Percentiles rank a stretch among this genome's conserved stretches.
These are phyloP conservation scores for Aspergillus steynii DNA, from an alignment of 495 filamentous ascomycete species.

Conservation along the genomic window DNA sequence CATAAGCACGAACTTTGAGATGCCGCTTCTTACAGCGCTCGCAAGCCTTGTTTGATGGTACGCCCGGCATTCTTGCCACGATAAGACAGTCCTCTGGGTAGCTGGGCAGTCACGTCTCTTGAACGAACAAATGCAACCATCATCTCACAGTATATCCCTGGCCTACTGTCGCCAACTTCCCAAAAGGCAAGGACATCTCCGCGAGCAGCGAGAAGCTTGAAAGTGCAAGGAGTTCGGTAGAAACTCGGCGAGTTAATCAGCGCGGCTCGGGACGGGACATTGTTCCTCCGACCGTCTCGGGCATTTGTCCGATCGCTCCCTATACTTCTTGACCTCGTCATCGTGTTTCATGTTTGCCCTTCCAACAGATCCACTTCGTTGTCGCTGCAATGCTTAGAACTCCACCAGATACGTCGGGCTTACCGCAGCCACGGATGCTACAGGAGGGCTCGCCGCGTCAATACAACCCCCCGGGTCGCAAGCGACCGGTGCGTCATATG, in stretches of 20 bases:
- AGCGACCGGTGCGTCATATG: background rate
- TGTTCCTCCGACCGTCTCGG: background rate
- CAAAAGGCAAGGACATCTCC: background rate
- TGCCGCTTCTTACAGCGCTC: slow-evolving; percentile 49
- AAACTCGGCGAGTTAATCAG: background rate
- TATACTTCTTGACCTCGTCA: too few relatives aligned
- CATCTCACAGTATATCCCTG: background rate
- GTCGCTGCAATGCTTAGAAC: background rate
- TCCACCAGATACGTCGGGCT: background rate
- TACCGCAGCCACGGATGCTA: background rate
- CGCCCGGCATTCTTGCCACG: slow-evolving; percentile 39
- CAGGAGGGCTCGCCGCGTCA: background rate
- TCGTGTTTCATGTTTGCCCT: too few relatives aligned
- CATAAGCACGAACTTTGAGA: slow-evolving; percentile 35
- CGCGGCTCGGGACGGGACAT: background rate
- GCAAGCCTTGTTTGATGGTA: slow-evolving; percentile 49
- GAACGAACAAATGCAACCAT: background rate
- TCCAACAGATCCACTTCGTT: background rate
- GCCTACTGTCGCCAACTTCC: background rate
- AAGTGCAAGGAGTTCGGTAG: background rate
- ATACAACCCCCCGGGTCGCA: background rate
- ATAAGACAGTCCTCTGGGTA: slow-evolving; percentile 4
- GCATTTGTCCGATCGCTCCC: too few relatives aligned
- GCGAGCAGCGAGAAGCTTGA: background rate
- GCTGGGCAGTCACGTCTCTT: background rate